Conservation (phyloP, 176 grass and related monocot species). For the Bromus sterilis region DNA sequence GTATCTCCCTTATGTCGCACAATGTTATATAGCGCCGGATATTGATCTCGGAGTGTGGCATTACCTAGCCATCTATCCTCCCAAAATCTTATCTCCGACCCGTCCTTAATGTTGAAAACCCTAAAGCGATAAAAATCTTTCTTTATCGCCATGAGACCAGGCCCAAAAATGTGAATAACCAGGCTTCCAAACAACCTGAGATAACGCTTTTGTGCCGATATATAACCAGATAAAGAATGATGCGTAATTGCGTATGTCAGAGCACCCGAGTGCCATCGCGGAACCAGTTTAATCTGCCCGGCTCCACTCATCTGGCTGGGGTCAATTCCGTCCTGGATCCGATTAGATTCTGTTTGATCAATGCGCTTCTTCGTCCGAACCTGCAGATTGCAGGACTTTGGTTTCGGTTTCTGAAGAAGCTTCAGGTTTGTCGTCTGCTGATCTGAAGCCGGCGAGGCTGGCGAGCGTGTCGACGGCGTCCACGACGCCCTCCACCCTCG, state of each 20-base stretch:
- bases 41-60: too few relatives aligned
- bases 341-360: constrained; percentile 23
- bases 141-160: too few relatives aligned
- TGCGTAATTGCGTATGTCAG: too few relatives aligned
- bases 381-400: background rate
- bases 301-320: background rate
- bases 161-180: too few relatives aligned
- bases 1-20: too few relatives aligned
- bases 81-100: too few relatives aligned
- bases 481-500: constrained; percentile 39
- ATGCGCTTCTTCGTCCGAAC: constrained; percentile 5
- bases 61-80: too few relatives aligned
- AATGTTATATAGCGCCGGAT: too few relatives aligned
- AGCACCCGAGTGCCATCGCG: background rate
- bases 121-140: too few relatives aligned
- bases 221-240: constrained; percentile 3
- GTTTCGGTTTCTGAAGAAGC: background rate
- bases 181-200: too few relatives aligned
- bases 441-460: constrained; percentile 25
- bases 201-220: too few relatives aligned
- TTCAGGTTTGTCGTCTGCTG: constrained; percentile 22
- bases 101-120: too few relatives aligned
- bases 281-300: background rate
- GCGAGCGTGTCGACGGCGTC: constrained; percentile 45
- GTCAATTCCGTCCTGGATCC: background rate